Conservation (phyloP, 192 early-diverging fungal species). For the Coemansia sp. region DNA sequence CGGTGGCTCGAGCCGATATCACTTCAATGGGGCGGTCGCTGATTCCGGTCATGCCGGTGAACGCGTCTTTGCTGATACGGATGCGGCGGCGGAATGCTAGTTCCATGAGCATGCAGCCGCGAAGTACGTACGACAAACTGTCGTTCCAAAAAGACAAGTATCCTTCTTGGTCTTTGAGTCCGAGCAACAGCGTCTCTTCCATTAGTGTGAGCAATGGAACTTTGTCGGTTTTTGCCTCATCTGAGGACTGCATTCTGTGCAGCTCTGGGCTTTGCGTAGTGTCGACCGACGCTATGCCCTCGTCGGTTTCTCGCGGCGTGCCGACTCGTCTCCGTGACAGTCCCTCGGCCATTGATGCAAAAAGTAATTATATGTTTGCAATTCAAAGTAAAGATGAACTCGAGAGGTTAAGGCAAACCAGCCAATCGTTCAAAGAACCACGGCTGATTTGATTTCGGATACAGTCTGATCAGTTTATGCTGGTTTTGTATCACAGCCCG, state of each 20-base stretch:
- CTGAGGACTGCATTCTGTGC: neutral
- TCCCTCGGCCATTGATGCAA: slow-evolving; percentile 39
- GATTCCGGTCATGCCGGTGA: slow-evolving; percentile 61
- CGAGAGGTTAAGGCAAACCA: no score
- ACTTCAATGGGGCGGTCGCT: slow-evolving; percentile 86
- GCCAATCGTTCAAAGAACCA: no score
- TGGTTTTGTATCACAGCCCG: no score
- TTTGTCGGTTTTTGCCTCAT: slow-evolving; percentile 41
- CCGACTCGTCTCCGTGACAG: slow-evolving; percentile 46
- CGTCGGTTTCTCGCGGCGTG: slow-evolving; percentile 31
- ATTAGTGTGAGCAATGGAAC: slow-evolving; percentile 84
- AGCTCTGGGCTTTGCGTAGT: neutral
- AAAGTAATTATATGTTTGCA: neutral
- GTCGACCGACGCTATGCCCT: neutral
- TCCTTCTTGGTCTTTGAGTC: slow-evolving; percentile 91
- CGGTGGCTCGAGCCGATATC: slow-evolving; percentile 77
- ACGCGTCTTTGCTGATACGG: slow-evolving; percentile 81
- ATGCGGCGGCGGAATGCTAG: slow-evolving; percentile 90
- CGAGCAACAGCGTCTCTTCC: slow-evolving; percentile 92
- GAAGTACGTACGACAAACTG: slow-evolving; percentile 93
- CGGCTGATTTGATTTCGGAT: no score
- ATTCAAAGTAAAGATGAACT: no score
- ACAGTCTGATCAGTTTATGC: no score
- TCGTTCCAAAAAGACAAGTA: slow-evolving; percentile 99
- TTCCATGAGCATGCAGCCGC: slow-evolving; percentile 96